These are phyloP conservation scores for Colletotrichum filicis DNA, from an alignment of 2,329 filamentous ascomycete genomes.

Conservation along the genomic window DNA sequence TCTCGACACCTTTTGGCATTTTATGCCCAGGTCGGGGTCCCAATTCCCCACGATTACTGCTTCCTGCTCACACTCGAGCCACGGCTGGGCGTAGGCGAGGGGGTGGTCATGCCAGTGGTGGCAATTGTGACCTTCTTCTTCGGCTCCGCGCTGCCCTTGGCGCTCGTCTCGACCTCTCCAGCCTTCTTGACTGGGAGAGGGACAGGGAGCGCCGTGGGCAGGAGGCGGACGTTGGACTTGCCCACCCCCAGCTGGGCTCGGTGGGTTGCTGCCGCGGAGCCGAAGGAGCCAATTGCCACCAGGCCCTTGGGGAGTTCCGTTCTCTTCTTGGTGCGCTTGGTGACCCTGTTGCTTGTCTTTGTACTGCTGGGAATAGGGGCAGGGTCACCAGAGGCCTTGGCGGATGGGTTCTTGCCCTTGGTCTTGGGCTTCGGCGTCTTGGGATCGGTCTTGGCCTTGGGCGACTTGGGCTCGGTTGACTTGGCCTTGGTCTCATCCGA, in stretches of 20 bases:
- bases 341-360: neutral
- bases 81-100: neutral
- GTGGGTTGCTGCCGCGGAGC: neutral
- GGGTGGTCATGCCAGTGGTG: neutral
- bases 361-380: neutral
- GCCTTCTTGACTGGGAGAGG: too few relatives aligned
- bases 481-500: neutral
- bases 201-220: too few relatives aligned
- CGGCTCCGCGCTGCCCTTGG: too few relatives aligned
- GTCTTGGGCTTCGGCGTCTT: too few relatives aligned
- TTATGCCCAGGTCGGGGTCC: neutral
- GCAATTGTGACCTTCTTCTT: too few relatives aligned
- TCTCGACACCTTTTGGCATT: neutral
- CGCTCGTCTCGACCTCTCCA: too few relatives aligned
- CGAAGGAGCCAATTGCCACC: neutral
- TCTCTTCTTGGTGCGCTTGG: too few relatives aligned
- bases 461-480: too few relatives aligned
- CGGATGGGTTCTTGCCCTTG: too few relatives aligned
- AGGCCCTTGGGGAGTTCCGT: neutral
- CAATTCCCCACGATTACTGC: neutral
- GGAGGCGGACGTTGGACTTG: neutral
- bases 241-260: neutral
- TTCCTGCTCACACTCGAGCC: neutral
- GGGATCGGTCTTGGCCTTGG: accelerated
- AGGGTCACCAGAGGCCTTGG: too few relatives aligned